Evolutionary conservation across 176 grass and related monocot species (phyloP), one percentile per base, ranked within the genome.

Genomic region (Lolium multiflorum): DNA sequence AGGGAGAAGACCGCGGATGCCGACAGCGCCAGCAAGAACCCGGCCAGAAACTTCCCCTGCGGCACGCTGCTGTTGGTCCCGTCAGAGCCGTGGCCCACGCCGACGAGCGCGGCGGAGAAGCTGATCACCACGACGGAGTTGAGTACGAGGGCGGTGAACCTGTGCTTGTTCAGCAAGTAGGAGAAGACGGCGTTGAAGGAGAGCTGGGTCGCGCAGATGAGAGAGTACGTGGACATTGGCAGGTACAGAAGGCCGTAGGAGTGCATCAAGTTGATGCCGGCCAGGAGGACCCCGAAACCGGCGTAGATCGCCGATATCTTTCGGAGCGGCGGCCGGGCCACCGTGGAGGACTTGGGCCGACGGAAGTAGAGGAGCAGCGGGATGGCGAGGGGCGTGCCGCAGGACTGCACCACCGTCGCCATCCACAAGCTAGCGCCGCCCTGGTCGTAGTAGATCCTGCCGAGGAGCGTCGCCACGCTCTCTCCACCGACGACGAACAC

Each of bases 161-260:
- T 94, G 61, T 94, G 64, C 37, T 64, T 79, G 76, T 94, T 94
- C 3, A 94, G 47, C 87, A 94, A 89, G 84, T 87, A 91, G 63
- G 92, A 80, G 71, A 94, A 94, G 86, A 94, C 50, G 69, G 84
- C 92, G 63, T 89, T 91, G 89, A 94, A 94, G 21, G 66, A 82
- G 25, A 94, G 76, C 87, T 89, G 92, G 66, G 76, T 87, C 14
- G 87, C 70, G 52, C 77, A 50, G 63, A 91, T 48, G 81, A 94
- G 66, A 1, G 92, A 84, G 68, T 84, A 94, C 10, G 92, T 91
- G 1, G 84, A 94, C 43, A 91, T 50, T 2, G 92, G 81, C 63
- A 91, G 87, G 87, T 94, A 94, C 6, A 89, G 76, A 17, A 94
- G 87, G 1, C 86, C 92, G 76, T 91, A 94, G 46, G 89, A 89